Evolutionary conservation across 164 flowering plant genomes (phyloP).

Genomic region (Tinospora cordifolia): DNA sequence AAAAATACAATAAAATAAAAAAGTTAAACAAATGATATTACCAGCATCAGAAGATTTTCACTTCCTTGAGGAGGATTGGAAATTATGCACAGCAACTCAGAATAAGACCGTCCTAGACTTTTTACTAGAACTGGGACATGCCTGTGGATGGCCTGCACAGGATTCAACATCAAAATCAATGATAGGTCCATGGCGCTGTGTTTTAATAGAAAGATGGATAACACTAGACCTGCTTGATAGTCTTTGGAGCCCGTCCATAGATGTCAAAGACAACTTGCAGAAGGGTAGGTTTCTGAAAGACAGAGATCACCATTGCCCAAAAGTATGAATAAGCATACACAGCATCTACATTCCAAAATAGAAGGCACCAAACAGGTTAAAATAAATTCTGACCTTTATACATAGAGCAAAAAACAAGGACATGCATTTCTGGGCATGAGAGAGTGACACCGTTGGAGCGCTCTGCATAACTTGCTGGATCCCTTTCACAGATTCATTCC

Average conservation of each 20-base stretch:
- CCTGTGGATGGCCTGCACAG: conserved; percentile 79
- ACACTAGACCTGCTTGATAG: conserved; percentile 71
- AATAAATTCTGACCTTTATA: conserved; percentile 52
- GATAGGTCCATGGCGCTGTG: neutral
- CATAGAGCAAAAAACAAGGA: conserved; percentile 92
- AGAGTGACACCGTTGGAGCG: conserved; percentile 31
- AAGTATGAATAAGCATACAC: neutral
- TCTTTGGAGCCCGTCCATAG: conserved; percentile 68
- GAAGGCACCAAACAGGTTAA: neutral
- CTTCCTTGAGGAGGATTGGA: conserved; percentile 95
- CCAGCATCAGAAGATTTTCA: conserved; percentile 84
- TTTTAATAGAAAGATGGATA: neutral
- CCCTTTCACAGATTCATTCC: conserved; percentile 34
- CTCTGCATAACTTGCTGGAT: conserved; percentile 21
- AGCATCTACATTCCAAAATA: neutral
- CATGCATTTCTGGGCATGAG: conserved; percentile 62
- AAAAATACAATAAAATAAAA: neutral
- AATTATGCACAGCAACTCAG: conserved; percentile 68
- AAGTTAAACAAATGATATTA: conserved; percentile 15
- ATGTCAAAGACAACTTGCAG: conserved; percentile 70
- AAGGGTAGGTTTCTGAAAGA: conserved; percentile 74
- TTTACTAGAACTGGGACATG: conserved; percentile 78
- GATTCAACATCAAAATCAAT: conserved; percentile 5
- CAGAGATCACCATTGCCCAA: conserved; percentile 3
- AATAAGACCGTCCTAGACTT: conserved; percentile 65